phyloP scores from a whole-genome alignment of 768 basidiomycete species.

The Fomitopsis serialis region DNA sequence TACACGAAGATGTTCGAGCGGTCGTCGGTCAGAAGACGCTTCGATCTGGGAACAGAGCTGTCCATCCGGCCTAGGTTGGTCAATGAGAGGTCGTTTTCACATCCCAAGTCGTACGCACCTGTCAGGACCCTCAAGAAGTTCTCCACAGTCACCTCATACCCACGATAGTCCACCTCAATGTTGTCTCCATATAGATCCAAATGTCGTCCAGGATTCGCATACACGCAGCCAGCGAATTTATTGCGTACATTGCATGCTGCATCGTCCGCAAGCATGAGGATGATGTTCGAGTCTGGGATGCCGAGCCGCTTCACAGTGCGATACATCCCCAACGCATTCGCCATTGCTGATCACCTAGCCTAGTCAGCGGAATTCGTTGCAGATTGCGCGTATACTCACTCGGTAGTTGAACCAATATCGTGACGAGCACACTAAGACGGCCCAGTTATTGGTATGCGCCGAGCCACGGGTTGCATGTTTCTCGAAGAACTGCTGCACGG shows the following conservation, averaged over 20 bases:
- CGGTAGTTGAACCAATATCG: constrained; percentile 99
- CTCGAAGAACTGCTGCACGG: constrained; percentile 9
- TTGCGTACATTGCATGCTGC: constrained; percentile 92
- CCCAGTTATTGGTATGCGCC: constrained; percentile 96
- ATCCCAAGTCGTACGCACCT: constrained; percentile 42
- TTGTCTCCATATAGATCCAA: constrained; percentile 94
- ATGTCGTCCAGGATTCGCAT: constrained; percentile 75
- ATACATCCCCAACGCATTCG: constrained; percentile 98
- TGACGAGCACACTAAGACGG: constrained; percentile 91
- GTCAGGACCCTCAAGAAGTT: constrained; percentile 90
- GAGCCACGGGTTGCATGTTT: constrained; percentile 4
- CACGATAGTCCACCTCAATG: constrained; percentile 97
- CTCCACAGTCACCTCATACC: constrained; percentile 97
- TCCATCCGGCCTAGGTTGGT: constrained; percentile 74
- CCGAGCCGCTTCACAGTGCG: constrained; percentile 97
- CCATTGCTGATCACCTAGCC: constrained; percentile 83
- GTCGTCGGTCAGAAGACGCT: constrained; percentile 87
- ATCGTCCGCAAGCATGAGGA: constrained; percentile 98
- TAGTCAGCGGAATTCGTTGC: background rate
- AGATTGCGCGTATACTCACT: constrained; percentile 37
- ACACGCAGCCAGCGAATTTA: constrained; percentile 87
- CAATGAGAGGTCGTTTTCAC: no score
- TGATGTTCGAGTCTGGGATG: constrained; percentile 97
- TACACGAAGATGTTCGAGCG: constrained; percentile 93
- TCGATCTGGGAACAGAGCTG: constrained; percentile 81